A percentile compares a stretch with the other conserved stretches of the same genome.
Evolutionary conservation across 495 filamentous ascomycete genomes (phyloP).

Genomic region (Penicillium coprophilum): DNA sequence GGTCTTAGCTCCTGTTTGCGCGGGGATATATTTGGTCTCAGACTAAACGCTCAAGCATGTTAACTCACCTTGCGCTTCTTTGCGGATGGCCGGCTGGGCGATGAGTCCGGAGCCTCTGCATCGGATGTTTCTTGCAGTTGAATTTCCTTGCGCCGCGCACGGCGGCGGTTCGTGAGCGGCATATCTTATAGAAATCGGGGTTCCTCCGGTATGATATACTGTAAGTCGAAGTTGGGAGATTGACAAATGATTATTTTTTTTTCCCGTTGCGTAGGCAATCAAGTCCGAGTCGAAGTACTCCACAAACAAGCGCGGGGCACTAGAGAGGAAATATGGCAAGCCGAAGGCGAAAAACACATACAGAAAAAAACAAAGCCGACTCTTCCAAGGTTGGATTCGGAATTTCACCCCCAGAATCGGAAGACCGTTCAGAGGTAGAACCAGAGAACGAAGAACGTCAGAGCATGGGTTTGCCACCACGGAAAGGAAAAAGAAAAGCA

Average conservation of each 20-base stretch:
- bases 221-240: background rate
- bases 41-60: background rate
- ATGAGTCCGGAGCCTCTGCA: slow-evolving; percentile 60
- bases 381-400: slow-evolving; percentile 23
- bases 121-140: slow-evolving; percentile 50
- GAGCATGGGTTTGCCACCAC: slow-evolving; percentile 41
- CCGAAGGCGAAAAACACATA: slow-evolving; percentile 29
- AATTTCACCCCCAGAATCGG: slow-evolving; percentile 32
- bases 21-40: slow-evolving; percentile 7
- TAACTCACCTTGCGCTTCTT: slow-evolving; percentile 71
- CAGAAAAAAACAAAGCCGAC: slow-evolving; percentile 18
- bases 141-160: slow-evolving; percentile 51
- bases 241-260: slow-evolving; percentile 9
- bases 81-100: slow-evolving; percentile 68
- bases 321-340: slow-evolving; percentile 26
- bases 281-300: slow-evolving; percentile 8
- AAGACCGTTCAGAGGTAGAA: slow-evolving; percentile 34
- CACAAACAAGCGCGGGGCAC: slow-evolving; percentile 18
- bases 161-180: slow-evolving; percentile 54
- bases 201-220: background rate
- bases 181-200: slow-evolving; percentile 24
- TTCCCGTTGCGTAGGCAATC: slow-evolving; percentile 6
- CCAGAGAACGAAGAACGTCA: slow-evolving; percentile 33
- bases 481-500: slow-evolving; percentile 10
- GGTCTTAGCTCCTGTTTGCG: slow-evolving; percentile 14